Evolutionary conservation across 177 flowering plant species (phyloP).

Genomic region (Vitis hybrid): DNA sequence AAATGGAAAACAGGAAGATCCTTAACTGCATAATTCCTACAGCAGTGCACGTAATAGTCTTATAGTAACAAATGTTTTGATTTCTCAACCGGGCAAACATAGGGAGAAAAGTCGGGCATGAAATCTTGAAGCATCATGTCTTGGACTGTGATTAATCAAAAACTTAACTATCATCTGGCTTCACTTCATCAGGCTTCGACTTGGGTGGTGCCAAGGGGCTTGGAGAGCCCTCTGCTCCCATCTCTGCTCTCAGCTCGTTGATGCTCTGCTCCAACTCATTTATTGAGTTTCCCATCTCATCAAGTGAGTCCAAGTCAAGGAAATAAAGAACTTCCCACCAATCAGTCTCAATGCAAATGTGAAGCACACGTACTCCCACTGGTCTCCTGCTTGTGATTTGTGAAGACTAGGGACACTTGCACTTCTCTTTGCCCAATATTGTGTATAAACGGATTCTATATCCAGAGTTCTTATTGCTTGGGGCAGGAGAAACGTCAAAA

Average conservation of each 20-base stretch:
- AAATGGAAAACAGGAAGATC: neutral
- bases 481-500: neutral
- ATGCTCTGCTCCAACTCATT: constrained; percentile 53
- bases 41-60: neutral
- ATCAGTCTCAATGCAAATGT: neutral
- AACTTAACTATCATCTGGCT: constrained; percentile 7
- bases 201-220: constrained; percentile 34
- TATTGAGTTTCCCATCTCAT: constrained; percentile 50
- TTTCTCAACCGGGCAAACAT: neutral
- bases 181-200: constrained; percentile 22
- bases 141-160: neutral
- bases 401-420: neutral
- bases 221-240: constrained; percentile 53
- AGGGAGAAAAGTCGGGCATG: neutral
- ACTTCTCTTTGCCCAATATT: neutral
- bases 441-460: neutral
- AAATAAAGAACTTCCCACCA: constrained; percentile 6
- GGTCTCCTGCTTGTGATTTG: neutral
- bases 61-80: neutral
- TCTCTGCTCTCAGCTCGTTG: constrained; percentile 43
- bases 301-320: constrained; percentile 41
- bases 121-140: neutral
- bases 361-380: neutral
- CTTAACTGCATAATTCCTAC: neutral
- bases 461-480: neutral